Evolutionary conservation across 805 yeast genomes (phyloP), one percentile per base, ranked within the genome.

Genomic region (Dipodascopsis tothii): DNA sequence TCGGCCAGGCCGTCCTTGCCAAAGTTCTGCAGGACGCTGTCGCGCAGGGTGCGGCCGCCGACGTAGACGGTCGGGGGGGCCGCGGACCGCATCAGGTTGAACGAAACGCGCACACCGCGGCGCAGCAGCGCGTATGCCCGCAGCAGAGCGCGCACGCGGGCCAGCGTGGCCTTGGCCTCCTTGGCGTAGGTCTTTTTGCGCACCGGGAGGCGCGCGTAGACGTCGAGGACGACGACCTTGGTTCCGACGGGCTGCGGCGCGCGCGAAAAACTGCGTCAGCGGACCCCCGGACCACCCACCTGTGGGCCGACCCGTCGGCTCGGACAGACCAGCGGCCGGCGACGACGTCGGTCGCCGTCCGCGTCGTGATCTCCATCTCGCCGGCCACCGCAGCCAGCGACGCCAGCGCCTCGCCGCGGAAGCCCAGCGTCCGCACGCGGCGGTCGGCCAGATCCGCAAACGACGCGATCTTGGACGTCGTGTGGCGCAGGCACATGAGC

Each of bases 391-490:
- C 90, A 0, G 92, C 83, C 3, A 84, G 80, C 60, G 84, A 77
- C 2, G 94, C 92, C 35, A 84, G 64, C 0, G 94, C 94, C 60
- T 84, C 95, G 16, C 95, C 95, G 50, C 95, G 68, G 59, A 84
- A 84, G 2, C 95, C 95, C 59, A 82, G 82, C 0, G 94, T 82
- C 25, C 69, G 66, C 25, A 84, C 74, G 14, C 37, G 20, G 2
- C n/a, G 14, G 7, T 69, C 60, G 42, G 66, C 66, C 46, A 84
- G 67, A 59, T 84, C 94, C 43, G 81, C 86, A 58, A 80, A 84
- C 14, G 61, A 68, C 2, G 61, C 51, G 19, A 84, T 61, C 60
- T 84, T 84, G 1, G 92, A 83, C 0, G 95, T 84, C 22, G 94
- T 81, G 62, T 84, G 84, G 22, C 94, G 63, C 57, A 80, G 81